phyloP scores from a whole-genome alignment of 129 eudicot genomes.

The Cynara cardunculus region DNA sequence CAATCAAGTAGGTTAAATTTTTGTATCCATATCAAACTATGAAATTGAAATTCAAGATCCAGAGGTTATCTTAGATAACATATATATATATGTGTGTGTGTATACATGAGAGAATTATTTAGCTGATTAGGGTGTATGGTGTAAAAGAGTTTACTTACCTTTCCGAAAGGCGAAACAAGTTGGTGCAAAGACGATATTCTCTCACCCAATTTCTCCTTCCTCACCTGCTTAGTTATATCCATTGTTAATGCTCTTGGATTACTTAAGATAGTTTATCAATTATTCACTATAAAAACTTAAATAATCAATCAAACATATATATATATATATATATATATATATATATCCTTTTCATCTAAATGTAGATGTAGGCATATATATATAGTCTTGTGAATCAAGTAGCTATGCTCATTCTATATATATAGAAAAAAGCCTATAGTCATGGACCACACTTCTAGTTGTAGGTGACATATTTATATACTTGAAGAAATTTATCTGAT shows the following conservation, averaged over 20 bases:
- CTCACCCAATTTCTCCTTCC: constrained; percentile 91
- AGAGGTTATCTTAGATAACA: not conserved
- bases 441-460: constrained; percentile 22
- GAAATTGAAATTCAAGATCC: not conserved
- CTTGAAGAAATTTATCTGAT: constrained; percentile 2
- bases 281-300: not conserved
- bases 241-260: constrained; percentile 9
- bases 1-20: not conserved
- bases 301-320: not conserved
- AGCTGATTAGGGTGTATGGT: not conserved
- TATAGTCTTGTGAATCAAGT: not conserved
- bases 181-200: constrained; percentile 87
- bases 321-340: not conserved
- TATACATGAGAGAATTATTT: not conserved
- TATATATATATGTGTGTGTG: not conserved
- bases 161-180: constrained; percentile 94
- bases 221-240: constrained; percentile 47
- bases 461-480: constrained; percentile 1
- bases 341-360: not conserved
- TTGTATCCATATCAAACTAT: not conserved
- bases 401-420: not conserved
- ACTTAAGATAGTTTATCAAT: not conserved
- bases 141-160: constrained; percentile 42
- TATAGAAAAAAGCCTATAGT: not conserved
- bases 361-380: not conserved